Conservation (phyloP, 805 yeast species). For the Soucietia sequanensis region DNA sequence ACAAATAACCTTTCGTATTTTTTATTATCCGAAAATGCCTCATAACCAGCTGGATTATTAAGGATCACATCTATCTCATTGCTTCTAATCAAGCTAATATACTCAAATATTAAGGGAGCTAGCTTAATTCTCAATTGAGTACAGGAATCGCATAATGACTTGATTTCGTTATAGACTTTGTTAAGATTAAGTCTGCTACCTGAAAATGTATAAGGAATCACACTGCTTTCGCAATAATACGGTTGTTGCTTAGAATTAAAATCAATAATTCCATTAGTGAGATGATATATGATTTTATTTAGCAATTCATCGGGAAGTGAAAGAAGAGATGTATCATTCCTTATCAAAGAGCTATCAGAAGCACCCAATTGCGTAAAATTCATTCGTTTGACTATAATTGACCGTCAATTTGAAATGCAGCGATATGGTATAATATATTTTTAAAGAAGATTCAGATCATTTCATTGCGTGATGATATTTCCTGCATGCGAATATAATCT, state of each 20-base stretch:
- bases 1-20: conserved; percentile 16
- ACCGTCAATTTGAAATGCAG: too few species aligned
- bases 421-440: too few species aligned
- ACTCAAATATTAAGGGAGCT: conserved; percentile 18
- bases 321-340: too few species aligned
- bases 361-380: too few species aligned
- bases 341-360: too few species aligned
- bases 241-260: background rate
- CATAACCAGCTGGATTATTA: conserved; percentile 17
- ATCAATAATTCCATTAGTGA: conserved; percentile 11
- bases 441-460: too few species aligned
- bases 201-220: background rate
- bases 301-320: conserved; percentile 19
- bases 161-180: conserved; percentile 7
- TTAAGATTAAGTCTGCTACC: conserved; percentile 5
- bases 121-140: conserved; percentile 15
- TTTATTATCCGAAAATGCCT: conserved; percentile 17
- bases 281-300: conserved; percentile 10
- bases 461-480: too few species aligned
- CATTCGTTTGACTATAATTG: too few species aligned
- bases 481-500: too few species aligned
- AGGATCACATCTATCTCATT: conserved; percentile 27
- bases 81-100: conserved; percentile 23
- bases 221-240: background rate
- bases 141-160: conserved; percentile 25